Evolutionary conservation across 2,329 filamentous ascomycete species (phyloP), one percentile per base, ranked within the genome.

Genomic region (Pyrenochaeta sp.): DNA sequence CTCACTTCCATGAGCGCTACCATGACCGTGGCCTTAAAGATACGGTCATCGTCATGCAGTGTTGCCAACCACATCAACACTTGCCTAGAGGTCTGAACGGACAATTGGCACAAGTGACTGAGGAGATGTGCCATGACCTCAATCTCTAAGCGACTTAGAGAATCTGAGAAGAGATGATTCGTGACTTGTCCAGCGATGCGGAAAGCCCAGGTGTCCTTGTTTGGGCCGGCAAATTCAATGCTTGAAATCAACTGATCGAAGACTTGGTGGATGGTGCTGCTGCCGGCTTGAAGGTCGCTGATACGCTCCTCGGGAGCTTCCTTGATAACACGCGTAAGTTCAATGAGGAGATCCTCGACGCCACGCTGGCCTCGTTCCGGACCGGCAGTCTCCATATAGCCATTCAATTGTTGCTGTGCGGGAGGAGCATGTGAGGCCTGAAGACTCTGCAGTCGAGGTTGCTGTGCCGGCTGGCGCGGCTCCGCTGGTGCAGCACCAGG

Each of bases 81-180:
- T 56, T 83, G 79, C 50, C 86, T 82, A 39, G 85, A 85, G 40
- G 86, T 85, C 34, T 81, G 74, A 5, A 82, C 79, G n/a, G 86
- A 88, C 61, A 87, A 78, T 51, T 86, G 82, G 72, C 87, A 90
- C n/a, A 90, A 78, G 63, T 85, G 85, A 40, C 83, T 81, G 32
- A 90, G 79, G 25, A 90, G 74, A 62, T 87, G 83, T 15, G 87
- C 85, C 50, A 90, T 81, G 32, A 89, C 83, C 68, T 90, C 88
- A 39, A 89, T 81, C 66, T 90, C 88, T 42, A 90, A 71, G 8
- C 82, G 80, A 42, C 79, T 82, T 58, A 85, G 78, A 5, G 80
- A 80, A 47, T 87, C 84, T 27, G 80, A 80, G 71, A 86, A 88
- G 28, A 90, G 78, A 30, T 81, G 79, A 22, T 80, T 83, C 61